Conservation (phyloP, 148 eudicot species). For the Chenopodium quinoa region DNA sequence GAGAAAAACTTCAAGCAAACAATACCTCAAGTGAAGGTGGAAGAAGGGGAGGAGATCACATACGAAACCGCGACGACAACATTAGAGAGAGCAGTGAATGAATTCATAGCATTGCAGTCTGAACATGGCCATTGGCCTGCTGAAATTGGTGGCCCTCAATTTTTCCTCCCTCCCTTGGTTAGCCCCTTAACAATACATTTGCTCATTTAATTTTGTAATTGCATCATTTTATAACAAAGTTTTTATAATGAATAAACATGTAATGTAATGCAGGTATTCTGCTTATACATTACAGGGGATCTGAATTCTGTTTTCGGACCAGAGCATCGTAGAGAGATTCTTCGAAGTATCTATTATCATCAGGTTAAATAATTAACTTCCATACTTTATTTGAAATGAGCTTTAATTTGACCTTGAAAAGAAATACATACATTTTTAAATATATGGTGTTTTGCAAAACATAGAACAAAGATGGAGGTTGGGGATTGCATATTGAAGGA, state of each 20-base stretch:
- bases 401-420: too few species aligned
- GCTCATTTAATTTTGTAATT: too few species aligned
- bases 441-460: too few species aligned
- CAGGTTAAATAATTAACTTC: not conserved
- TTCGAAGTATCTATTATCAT: conserved; percentile 30
- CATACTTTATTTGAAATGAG: too few species aligned
- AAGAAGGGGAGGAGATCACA: too few species aligned
- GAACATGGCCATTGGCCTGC: conserved; percentile 66
- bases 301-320: conserved; percentile 25
- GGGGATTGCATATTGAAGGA: conserved; percentile 51
- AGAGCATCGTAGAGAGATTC: conserved; percentile 27
- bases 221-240: not conserved
- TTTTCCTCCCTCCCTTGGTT: conserved; percentile 49
- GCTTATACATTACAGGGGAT: conserved; percentile 33
- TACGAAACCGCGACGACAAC: too few species aligned
- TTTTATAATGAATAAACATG: too few species aligned
- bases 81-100: too few species aligned
- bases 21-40: too few species aligned
- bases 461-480: conserved; percentile 53
- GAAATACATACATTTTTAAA: too few species aligned
- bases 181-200: not conserved
- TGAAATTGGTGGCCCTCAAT: conserved; percentile 40
- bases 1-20: too few species aligned
- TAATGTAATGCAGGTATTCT: conserved; percentile 22
- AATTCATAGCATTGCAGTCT: conserved; percentile 31